Evolutionary conservation across 108 stramenopile genomes (phyloP).

Genomic region (Stephanodiscus minutulus): DNA sequence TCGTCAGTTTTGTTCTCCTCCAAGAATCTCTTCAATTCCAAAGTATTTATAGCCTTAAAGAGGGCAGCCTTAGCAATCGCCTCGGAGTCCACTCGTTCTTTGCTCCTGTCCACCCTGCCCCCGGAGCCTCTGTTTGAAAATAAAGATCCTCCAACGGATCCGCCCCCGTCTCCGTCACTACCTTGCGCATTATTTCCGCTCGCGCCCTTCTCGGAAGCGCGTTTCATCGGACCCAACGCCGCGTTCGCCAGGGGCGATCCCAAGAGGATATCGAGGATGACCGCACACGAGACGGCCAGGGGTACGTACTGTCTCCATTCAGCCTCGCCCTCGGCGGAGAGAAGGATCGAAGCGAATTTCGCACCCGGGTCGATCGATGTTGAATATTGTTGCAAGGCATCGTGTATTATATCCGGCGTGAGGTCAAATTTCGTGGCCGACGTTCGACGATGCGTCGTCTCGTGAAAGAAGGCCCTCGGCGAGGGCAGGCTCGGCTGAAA

Average conservation of each 20-base stretch:
- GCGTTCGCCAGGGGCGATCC: conserved; percentile 78
- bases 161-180: conserved; percentile 13
- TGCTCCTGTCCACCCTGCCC: conserved; percentile 2
- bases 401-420: not conserved
- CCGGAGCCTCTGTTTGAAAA: conserved; percentile 19
- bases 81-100: conserved; percentile 76
- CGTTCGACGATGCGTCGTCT: not conserved
- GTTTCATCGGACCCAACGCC: conserved; percentile 55
- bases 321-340: conserved; percentile 44
- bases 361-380: not conserved
- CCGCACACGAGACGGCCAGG: conserved; percentile 57
- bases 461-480: not conserved
- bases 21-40: conserved; percentile 65
- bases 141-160: conserved; percentile 17
- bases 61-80: conserved; percentile 66
- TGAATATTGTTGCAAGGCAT: not conserved
- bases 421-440: not conserved
- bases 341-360: conserved; percentile 7
- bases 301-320: conserved; percentile 88
- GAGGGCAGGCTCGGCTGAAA: not conserved
- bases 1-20: conserved; percentile 7
- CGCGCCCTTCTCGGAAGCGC: conserved; percentile 42
- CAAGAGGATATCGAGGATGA: conserved; percentile 79
- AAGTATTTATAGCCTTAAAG: conserved; percentile 61
- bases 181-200: conserved; percentile 10